Conservation (phyloP, 345 rosid genomes). For the Citrus sp. region DNA sequence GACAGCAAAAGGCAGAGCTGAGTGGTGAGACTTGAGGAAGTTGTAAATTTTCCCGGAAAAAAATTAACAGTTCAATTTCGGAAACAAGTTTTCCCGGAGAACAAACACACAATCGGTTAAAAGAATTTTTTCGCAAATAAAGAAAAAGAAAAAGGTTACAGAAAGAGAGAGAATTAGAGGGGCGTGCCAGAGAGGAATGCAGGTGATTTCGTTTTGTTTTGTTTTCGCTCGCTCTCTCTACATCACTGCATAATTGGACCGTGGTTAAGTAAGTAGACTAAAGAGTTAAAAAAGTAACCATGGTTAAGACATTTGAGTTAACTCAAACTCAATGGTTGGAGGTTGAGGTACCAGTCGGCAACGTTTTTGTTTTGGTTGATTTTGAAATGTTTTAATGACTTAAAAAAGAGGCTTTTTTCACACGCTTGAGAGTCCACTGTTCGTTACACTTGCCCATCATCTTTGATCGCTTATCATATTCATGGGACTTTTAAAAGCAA, state of each 20-base stretch:
- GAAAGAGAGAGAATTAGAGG: not conserved
- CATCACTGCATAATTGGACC: conserved; percentile 33
- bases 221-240: not conserved
- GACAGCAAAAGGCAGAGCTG: conserved; percentile 12
- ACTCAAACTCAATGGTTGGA: conserved; percentile 16
- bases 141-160: conserved; percentile 1
- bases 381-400: not conserved
- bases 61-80: not conserved
- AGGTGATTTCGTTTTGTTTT: not conserved
- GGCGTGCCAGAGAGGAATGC: not conserved
- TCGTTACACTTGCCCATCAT: not conserved
- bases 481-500: not conserved
- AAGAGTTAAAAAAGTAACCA: conserved; percentile 31
- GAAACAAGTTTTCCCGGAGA: conserved; percentile 11
- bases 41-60: conserved; percentile 16
- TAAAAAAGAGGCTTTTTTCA: too few species aligned
- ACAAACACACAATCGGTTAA: conserved; percentile 21
- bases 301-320: conserved; percentile 23
- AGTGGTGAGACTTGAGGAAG: conserved; percentile 11
- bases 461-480: not conserved
- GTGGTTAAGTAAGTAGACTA: conserved; percentile 18
- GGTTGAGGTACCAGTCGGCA: conserved; percentile 33
- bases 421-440: not conserved
- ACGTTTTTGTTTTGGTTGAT: not conserved
- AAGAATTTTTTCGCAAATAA: not conserved